These are phyloP conservation scores for Oryza punctata DNA, from an alignment of 176 grass and related monocot genomes.

Conservation along the genomic window DNA sequence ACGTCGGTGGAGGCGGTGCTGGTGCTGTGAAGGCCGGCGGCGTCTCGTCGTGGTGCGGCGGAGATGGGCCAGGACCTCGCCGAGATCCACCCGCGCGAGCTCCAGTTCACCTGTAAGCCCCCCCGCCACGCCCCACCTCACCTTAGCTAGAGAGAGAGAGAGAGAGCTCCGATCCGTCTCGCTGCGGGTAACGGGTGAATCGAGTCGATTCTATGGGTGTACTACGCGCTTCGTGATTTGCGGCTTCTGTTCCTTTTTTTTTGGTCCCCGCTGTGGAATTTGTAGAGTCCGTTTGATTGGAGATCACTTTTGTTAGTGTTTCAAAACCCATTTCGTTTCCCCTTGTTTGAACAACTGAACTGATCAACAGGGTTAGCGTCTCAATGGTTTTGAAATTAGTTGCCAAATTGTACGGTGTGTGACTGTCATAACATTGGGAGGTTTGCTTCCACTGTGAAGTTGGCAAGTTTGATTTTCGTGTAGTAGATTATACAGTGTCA, in stretches of 20 bases:
- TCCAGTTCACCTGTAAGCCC: constrained; percentile 89
- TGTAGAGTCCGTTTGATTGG: not conserved
- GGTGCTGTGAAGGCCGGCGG: not conserved
- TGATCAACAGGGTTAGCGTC: not conserved
- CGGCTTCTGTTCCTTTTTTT: not conserved
- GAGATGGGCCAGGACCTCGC: constrained; percentile 79
- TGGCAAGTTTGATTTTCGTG: not conserved
- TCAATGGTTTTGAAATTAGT: not conserved
- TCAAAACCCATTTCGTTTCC: not conserved
- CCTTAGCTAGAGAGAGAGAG: not conserved
- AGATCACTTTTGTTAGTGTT: not conserved
- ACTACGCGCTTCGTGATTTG: not conserved
- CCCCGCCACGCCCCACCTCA: not conserved
- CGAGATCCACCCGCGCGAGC: constrained; percentile 81
- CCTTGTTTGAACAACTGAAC: not conserved
- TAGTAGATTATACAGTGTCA: constrained; percentile 3
- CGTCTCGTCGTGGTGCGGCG: not conserved
- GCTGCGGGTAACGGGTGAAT: not conserved
- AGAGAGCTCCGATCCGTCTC: constrained; percentile 5
- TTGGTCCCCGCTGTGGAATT: not conserved
- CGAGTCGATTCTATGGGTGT: not conserved
- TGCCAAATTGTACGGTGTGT: not conserved
- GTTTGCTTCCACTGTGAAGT: not conserved
- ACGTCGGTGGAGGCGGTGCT: too few species aligned
- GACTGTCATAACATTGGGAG: not conserved